Percentiles rank a stretch among this genome's conserved stretches.
phyloP scores from a whole-genome alignment of 495 filamentous ascomycete species.

The Venustampulla echinocandica region DNA sequence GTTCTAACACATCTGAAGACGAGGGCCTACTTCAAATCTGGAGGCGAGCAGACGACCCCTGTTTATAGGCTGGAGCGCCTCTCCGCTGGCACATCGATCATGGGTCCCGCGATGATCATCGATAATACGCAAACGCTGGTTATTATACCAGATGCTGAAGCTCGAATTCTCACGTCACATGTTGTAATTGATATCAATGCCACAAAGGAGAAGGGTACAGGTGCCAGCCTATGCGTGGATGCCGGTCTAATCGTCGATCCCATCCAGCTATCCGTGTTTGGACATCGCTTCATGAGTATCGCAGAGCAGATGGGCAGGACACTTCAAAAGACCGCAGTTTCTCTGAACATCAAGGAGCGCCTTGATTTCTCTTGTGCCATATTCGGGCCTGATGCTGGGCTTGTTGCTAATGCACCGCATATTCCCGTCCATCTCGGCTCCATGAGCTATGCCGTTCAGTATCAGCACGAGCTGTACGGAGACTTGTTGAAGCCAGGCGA shows the following conservation, averaged over 20 bases:
- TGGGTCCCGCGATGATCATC: conserved; percentile 22
- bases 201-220: background rate
- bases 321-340: conserved; percentile 33
- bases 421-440: conserved; percentile 22
- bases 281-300: conserved; percentile 32
- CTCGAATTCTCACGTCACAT: conserved; percentile 18
- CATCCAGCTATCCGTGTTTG: conserved; percentile 24
- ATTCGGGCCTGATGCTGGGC: conserved; percentile 30
- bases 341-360: conserved; percentile 37
- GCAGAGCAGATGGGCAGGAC: conserved; percentile 39
- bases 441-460: conserved; percentile 23
- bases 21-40: conserved; percentile 19
- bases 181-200: conserved; percentile 18
- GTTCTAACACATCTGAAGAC: too few species aligned
- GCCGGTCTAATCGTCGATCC: conserved; percentile 20
- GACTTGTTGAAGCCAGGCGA: conserved; percentile 18
- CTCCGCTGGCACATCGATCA: conserved; percentile 10
- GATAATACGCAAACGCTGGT: conserved; percentile 26
- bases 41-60: conserved; percentile 16
- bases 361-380: conserved; percentile 38
- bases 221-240: conserved; percentile 7
- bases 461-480: conserved; percentile 18
- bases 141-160: conserved; percentile 17
- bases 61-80: conserved; percentile 18
- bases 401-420: conserved; percentile 36